Evolutionary conservation across 495 filamentous ascomycete species (phyloP).

Genomic region (Pyronema domesticum): DNA sequence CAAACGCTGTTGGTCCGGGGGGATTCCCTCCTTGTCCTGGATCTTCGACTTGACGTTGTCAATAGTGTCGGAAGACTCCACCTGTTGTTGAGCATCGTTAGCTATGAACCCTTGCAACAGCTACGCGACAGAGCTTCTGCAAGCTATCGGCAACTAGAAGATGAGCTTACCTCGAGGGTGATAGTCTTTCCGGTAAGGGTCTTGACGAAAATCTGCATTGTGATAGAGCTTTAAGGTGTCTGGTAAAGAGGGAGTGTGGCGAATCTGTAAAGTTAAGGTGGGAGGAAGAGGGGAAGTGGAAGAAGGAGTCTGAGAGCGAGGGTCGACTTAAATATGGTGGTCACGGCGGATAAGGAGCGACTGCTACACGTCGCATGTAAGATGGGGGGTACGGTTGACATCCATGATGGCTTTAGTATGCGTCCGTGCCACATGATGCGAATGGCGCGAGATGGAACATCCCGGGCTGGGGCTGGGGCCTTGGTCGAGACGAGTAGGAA

Average conservation of each 20-base stretch:
- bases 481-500: no score
- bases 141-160: background rate
- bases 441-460: no score
- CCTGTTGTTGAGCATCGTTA: conserved; percentile 32
- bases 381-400: no score
- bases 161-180: conserved; percentile 18
- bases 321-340: background rate
- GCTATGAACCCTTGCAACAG: background rate
- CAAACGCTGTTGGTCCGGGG: conserved; percentile 92
- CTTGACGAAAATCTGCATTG: conserved; percentile 25
- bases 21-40: conserved; percentile 98
- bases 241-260: background rate
- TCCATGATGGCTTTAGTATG: no score
- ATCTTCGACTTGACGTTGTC: conserved; percentile 99
- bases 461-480: no score
- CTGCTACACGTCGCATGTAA: background rate
- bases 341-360: background rate
- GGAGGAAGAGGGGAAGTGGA: background rate
- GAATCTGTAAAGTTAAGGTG: background rate
- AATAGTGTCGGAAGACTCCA: conserved; percentile 93
- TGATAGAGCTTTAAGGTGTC: background rate
- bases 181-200: conserved; percentile 24
- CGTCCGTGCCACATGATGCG: no score
- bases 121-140: background rate
- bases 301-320: background rate